phyloP scores from a whole-genome alignment of 2,329 filamentous ascomycete species.

The Fusarium tanahbumbuense region DNA sequence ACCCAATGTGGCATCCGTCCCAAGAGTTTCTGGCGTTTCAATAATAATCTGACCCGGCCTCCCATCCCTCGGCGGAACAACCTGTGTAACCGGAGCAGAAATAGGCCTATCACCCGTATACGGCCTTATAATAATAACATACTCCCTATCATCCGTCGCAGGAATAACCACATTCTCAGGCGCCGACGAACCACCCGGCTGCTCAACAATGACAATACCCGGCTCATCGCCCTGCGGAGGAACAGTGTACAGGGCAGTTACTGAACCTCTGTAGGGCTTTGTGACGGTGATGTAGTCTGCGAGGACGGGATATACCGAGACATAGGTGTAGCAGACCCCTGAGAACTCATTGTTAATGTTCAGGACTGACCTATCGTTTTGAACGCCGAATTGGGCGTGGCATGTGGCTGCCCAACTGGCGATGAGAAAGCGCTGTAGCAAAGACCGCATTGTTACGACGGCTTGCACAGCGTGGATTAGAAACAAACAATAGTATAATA shows the following conservation, averaged over 20 bases:
- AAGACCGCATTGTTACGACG: conserved; percentile 25
- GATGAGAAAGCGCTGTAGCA: conserved; percentile 19
- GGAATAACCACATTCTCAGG: conserved; percentile 35
- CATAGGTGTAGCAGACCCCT: conserved; percentile 45
- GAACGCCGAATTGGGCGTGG: conserved; percentile 24
- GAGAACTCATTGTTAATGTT: conserved; percentile 37
- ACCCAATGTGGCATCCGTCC: neutral
- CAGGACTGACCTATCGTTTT: conserved; percentile 40
- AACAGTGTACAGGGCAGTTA: conserved; percentile 37
- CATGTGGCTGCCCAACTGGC: conserved; percentile 12
- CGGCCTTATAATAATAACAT: conserved; percentile 37
- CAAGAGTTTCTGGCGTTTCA: conserved; percentile 36
- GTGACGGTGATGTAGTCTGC: conserved; percentile 42
- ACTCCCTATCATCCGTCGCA: conserved; percentile 28
- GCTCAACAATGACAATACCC: conserved; percentile 37
- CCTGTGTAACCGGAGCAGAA: conserved; percentile 25
- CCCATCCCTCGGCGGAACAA: conserved; percentile 25
- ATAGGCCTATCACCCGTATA: conserved; percentile 30
- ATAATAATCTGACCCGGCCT: conserved; percentile 36
- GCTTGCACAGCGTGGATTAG: neutral
- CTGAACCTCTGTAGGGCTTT: conserved; percentile 33
- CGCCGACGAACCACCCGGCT: conserved; percentile 24
- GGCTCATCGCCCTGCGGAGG: conserved; percentile 33
- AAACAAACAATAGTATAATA: conserved; percentile 8
- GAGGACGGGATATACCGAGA: conserved; percentile 42